A percentile compares a stretch with the other conserved stretches of the same genome.
Conservation (phyloP, 2,329 filamentous ascomycete genomes). For the Pseudocercospora crystallina region DNA sequence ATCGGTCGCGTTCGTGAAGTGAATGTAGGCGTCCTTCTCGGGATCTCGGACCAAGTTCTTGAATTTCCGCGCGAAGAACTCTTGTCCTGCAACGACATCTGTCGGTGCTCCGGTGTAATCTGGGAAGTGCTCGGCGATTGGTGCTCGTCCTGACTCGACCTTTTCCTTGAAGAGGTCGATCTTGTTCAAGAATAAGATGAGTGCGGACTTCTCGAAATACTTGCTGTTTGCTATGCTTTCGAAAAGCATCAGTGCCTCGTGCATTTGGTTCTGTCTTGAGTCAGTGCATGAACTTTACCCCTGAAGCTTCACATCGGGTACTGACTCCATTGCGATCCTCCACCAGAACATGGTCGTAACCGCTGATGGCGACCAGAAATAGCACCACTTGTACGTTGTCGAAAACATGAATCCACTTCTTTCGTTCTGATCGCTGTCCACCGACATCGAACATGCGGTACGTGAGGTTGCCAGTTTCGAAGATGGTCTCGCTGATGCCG, state of each 20-base stretch:
- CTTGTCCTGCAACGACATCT: conserved; percentile 49
- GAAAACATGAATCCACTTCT: conserved; percentile 98
- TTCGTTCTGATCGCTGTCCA: conserved; percentile 86
- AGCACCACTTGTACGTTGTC: conserved; percentile 90
- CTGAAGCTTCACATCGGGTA: not conserved
- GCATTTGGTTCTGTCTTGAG: conserved; percentile 52
- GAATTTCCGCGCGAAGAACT: conserved; percentile 54
- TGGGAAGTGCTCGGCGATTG: conserved; percentile 51
- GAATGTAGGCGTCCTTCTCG: conserved; percentile 53
- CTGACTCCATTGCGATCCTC: conserved; percentile 94
- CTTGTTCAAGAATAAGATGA: conserved; percentile 56
- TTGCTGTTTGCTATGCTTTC: conserved; percentile 54
- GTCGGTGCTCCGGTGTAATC: conserved; percentile 47
- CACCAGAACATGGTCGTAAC: conserved; percentile 93
- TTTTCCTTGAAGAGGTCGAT: conserved; percentile 55
- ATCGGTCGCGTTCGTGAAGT: conserved; percentile 55
- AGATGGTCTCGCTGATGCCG: conserved; percentile 92
- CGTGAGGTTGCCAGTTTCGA: conserved; percentile 85
- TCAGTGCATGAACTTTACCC: conserved; percentile 6
- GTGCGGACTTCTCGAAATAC: conserved; percentile 52
- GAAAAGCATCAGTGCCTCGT: conserved; percentile 55
- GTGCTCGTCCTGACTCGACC: conserved; percentile 46
- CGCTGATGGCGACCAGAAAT: conserved; percentile 92
- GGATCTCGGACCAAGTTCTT: conserved; percentile 50
- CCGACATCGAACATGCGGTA: conserved; percentile 98